A percentile compares a stretch with the other conserved stretches of the same genome.
Evolutionary conservation across 257 asterid genomes (phyloP).

Genomic region (Nicotiana knightiana): DNA sequence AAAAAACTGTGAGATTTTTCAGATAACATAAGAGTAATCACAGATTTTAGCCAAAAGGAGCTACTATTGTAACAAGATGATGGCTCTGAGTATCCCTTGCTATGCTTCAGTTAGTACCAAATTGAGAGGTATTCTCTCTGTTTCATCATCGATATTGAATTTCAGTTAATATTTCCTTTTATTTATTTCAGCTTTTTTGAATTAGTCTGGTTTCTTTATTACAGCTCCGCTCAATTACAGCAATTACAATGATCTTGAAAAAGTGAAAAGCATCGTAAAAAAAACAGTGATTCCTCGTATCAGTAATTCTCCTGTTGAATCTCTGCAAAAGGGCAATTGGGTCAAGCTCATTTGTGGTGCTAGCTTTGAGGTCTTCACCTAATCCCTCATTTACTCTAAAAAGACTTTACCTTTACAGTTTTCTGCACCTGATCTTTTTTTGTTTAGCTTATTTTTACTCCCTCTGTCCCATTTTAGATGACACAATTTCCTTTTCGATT

Average conservation of each 20-base stretch:
- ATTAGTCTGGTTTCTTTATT: background rate
- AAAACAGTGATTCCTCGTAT: slow-evolving; percentile 45
- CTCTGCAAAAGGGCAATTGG: slow-evolving; percentile 81
- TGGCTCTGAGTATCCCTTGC: slow-evolving; percentile 41
- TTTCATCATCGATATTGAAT: background rate
- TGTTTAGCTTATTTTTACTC: background rate
- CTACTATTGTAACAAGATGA: background rate
- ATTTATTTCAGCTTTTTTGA: background rate
- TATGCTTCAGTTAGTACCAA: slow-evolving; percentile 39
- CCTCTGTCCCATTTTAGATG: too few species aligned
- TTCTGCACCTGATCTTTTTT: background rate
- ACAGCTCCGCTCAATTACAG: slow-evolving; percentile 34
- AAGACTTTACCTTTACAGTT: background rate
- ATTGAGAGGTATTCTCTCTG: slow-evolving; percentile 19
- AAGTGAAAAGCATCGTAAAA: slow-evolving; percentile 38
- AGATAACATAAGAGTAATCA: too few species aligned
- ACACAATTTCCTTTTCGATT: too few species aligned
- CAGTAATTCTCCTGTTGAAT: slow-evolving; percentile 50
- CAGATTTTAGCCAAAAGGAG: background rate
- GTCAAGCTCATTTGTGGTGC: slow-evolving; percentile 96
- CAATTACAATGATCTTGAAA: slow-evolving; percentile 37
- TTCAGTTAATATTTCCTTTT: background rate
- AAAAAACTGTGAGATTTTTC: too few species aligned
- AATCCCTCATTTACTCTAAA: background rate
- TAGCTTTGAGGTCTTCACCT: slow-evolving; percentile 64